Evolutionary conservation across 2,329 filamentous ascomycete genomes (phyloP).

Genomic region (Incumbomyces lentus): DNA sequence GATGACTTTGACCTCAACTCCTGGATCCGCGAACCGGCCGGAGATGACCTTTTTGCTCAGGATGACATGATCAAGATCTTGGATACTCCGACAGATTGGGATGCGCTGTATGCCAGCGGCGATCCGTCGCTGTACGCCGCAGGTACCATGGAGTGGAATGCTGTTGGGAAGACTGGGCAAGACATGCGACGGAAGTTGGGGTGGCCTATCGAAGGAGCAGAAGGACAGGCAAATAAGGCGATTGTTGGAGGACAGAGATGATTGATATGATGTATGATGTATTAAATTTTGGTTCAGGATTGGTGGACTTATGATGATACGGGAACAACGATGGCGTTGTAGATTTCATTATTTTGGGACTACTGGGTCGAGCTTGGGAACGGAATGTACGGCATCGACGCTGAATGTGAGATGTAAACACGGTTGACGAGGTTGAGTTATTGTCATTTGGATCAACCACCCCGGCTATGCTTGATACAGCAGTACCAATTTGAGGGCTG

Average conservation of each 20-base stretch:
- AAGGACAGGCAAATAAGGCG: background rate
- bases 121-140: constrained; percentile 1
- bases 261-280: background rate
- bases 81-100: background rate
- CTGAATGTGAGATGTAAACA: too few species aligned
- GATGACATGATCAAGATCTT: background rate
- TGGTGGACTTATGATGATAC: too few species aligned
- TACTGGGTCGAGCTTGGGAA: too few species aligned
- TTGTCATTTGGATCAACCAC: too few species aligned
- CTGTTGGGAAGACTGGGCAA: constrained; percentile 1
- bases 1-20: constrained; percentile 3
- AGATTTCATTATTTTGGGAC: too few species aligned
- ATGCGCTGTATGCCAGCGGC: background rate
- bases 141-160: constrained; percentile 3
- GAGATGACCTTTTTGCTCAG: background rate
- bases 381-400: too few species aligned
- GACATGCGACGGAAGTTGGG: constrained; percentile 3
- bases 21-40: background rate
- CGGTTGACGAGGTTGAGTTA: too few species aligned
- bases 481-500: too few species aligned
- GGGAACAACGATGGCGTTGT: too few species aligned
- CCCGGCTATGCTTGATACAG: too few species aligned
- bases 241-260: background rate
- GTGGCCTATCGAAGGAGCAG: background rate
- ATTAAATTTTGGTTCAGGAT: too few species aligned